phyloP scores from a whole-genome alignment of 768 basidiomycete genomes.

The Scleroderma citrinum region DNA sequence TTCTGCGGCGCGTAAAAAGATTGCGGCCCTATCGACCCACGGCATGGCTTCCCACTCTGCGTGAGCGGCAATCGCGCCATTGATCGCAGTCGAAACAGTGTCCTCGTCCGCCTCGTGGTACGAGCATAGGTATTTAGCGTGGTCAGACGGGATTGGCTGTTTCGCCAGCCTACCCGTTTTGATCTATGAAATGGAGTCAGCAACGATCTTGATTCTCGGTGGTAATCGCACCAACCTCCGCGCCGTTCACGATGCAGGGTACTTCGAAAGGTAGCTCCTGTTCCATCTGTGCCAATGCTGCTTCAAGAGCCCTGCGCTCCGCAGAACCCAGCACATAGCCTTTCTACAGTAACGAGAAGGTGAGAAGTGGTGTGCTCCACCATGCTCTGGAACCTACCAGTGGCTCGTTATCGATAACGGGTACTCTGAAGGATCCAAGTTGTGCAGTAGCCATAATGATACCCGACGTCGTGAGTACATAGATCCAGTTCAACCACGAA shows the following conservation, averaged over 20 bases:
- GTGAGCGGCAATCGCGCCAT: slow-evolving; percentile 83
- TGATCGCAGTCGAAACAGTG: slow-evolving; percentile 73
- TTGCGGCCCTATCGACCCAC: slow-evolving; percentile 95
- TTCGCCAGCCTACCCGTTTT: slow-evolving; percentile 73
- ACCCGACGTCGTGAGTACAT: slow-evolving; percentile 14
- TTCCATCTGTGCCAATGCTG: slow-evolving; percentile 75
- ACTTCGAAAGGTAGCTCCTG: slow-evolving; percentile 84
- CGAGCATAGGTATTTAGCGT: slow-evolving; percentile 70
- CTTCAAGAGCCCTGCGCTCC: slow-evolving; percentile 70
- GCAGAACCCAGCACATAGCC: slow-evolving; percentile 72
- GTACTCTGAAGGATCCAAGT: slow-evolving; percentile 83
- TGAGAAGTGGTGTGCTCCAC: background rate
- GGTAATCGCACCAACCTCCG: slow-evolving; percentile 47
- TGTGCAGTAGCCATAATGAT: slow-evolving; percentile 60
- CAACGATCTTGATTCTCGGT: background rate
- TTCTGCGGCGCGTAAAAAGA: slow-evolving; percentile 98
- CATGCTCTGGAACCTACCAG: slow-evolving; percentile 50
- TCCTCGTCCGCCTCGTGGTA: slow-evolving; percentile 87
- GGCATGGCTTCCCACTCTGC: slow-evolving; percentile 89
- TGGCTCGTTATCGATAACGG: slow-evolving; percentile 86
- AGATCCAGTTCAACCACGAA: background rate
- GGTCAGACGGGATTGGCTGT: slow-evolving; percentile 84
- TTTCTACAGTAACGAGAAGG: slow-evolving; percentile 39
- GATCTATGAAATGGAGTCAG: slow-evolving; percentile 41
- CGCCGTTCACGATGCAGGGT: slow-evolving; percentile 89